phyloP scores from a whole-genome alignment of 768 basidiomycete species.

The Lanmaoa rubissima region DNA sequence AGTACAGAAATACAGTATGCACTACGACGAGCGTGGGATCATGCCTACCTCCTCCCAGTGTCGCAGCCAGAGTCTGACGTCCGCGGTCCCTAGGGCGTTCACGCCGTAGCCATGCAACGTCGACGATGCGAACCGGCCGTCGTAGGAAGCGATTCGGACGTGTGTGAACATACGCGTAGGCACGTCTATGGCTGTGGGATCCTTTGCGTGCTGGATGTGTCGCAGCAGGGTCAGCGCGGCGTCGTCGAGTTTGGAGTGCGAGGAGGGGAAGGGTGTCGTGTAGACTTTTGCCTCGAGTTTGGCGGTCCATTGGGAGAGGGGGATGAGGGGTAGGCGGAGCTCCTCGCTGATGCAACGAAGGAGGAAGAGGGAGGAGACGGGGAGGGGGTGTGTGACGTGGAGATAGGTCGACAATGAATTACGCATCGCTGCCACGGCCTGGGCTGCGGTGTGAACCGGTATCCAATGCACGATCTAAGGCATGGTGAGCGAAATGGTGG shows the following conservation, averaged over 20 bases:
- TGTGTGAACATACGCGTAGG: not conserved
- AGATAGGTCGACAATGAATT: not conserved
- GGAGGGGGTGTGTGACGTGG: slow-evolving; percentile 13
- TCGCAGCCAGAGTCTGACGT: slow-evolving; percentile 8
- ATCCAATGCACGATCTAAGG: slow-evolving; percentile 16
- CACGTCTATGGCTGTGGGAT: not conserved
- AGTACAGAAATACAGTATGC: not conserved
- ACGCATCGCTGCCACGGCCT: slow-evolving; percentile 17
- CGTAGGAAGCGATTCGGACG: not conserved
- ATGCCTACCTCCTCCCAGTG: slow-evolving; percentile 6
- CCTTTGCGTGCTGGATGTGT: not conserved
- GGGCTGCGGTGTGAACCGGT: slow-evolving; percentile 11
- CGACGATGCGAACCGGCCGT: slow-evolving; percentile 1
- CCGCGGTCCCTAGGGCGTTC: not conserved
- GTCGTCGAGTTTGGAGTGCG: not conserved
- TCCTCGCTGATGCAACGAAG: slow-evolving; percentile 4
- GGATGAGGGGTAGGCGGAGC: slow-evolving; percentile 9
- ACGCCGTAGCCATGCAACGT: not conserved
- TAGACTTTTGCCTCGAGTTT: slow-evolving; percentile 1
- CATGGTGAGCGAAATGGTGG: not conserved
- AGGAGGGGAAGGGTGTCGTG: not conserved
- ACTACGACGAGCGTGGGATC: not conserved
- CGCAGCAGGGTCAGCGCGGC: not conserved
- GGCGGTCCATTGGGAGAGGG: slow-evolving; percentile 7
- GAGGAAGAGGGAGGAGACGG: slow-evolving; percentile 9